Evolutionary conservation across 1,284 basidiomycete genomes (phyloP).

Genomic region (Rhodotorula sp.): DNA sequence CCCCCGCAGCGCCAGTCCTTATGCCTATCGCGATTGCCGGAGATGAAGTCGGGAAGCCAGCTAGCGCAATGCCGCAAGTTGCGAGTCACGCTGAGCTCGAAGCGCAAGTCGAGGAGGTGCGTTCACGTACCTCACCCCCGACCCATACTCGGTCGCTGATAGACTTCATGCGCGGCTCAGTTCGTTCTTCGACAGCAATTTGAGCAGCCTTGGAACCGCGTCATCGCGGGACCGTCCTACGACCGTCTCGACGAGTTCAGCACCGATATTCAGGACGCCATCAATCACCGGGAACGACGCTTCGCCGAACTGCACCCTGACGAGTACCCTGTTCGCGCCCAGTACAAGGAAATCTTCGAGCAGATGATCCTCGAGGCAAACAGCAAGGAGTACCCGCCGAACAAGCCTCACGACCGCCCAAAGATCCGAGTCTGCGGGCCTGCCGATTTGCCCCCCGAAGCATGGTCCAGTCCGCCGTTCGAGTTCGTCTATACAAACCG

Average conservation of each 20-base stretch:
- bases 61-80: background rate
- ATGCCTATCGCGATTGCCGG: background rate
- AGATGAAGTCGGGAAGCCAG: background rate
- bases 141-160: too few relatives aligned
- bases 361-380: constrained; percentile 17
- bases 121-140: background rate
- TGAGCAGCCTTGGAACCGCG: constrained; percentile 2
- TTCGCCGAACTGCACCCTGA: background rate
- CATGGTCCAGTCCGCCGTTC: constrained; percentile 21
- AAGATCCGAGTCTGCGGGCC: constrained; percentile 20
- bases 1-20: background rate
- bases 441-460: background rate
- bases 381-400: constrained; percentile 11
- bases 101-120: background rate
- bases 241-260: constrained; percentile 17
- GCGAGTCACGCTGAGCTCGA: background rate
- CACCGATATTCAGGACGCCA: constrained; percentile 2
- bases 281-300: constrained; percentile 4
- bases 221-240: constrained; percentile 24
- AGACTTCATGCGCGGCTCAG: background rate
- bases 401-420: background rate
- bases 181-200: constrained; percentile 4
- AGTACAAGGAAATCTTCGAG: constrained; percentile 23
- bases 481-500: constrained; percentile 38
- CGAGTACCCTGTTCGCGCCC: background rate